These are phyloP conservation scores for Acmispon strigosus DNA, from an alignment of 306 rosid genomes.

Conservation along the genomic window DNA sequence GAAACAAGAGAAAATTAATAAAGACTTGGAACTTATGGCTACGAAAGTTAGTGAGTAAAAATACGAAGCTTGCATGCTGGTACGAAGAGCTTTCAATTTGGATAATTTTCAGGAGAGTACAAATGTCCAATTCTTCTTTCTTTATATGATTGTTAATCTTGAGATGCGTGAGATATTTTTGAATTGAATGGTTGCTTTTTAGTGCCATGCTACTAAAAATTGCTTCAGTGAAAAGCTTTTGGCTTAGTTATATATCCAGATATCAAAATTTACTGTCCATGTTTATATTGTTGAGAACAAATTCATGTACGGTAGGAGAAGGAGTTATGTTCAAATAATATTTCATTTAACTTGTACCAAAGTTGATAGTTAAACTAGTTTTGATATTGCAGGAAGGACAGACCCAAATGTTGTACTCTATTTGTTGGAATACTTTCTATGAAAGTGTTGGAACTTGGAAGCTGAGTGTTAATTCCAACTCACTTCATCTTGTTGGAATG, in stretches of 20 bases:
- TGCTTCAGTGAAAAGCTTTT: neutral
- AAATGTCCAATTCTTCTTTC: neutral
- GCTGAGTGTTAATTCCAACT: neutral
- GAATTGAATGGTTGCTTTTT: neutral
- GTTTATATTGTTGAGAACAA: neutral
- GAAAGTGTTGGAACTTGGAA: neutral
- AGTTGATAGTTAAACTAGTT: neutral
- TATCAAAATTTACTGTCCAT: neutral
- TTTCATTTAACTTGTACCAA: neutral
- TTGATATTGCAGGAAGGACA: neutral
- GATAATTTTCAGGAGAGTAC: conserved; percentile 5
- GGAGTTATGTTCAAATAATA: neutral
- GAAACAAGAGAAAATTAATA: conserved; percentile 38
- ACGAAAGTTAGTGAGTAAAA: conserved; percentile 8
- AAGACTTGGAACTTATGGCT: conserved; percentile 44
- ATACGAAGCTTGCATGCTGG: neutral
- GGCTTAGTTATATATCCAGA: neutral
- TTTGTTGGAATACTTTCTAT: neutral
- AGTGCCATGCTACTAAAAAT: neutral
- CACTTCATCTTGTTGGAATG: neutral
- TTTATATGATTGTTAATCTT: conserved; percentile 8
- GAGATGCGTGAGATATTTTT: neutral
- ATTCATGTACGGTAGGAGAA: neutral
- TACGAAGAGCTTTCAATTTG: conserved; percentile 12
- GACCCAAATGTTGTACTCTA: neutral